Evolutionary conservation across 208 protist genomes (phyloP), one percentile per base, ranked within the genome.

Genomic region (Wallacemonas sp.): DNA sequence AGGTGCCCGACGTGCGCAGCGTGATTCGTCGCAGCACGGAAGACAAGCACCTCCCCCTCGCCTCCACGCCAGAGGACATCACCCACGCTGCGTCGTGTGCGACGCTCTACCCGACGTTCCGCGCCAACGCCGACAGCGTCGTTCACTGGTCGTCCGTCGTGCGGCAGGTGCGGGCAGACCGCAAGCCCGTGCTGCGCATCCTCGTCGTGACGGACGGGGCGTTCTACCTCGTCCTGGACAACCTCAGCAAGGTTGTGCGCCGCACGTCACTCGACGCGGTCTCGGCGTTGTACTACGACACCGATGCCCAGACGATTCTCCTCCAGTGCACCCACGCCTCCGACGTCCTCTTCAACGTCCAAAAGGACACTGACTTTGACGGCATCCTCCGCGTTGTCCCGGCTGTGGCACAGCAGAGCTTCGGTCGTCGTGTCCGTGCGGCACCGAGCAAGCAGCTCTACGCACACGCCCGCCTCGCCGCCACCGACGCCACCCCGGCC

Each of bases 111-210:
- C 70, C 72, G 6, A 72, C 61, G 21, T 81, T 87, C 49, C 69
- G 74, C 19, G 57, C 47, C 32, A 64, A 87, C 66, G 81, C 68
- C 3, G 81, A 87, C 33, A 74, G 68, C 33, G 43, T 72, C 38
- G 77, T 87, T 19, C 73, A 70, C 67, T 87, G 76, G 76, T 87
- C 81, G 6, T 87, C 76, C 26, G 77, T 83, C 56, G 70, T 83
- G 55, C 72, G 60, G 9, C 68, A 68, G 54, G 57, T 76, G 8
- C 48, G 58, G 29, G 74, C 61, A 30, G 74, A 81, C 49, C 63
- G 66, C 67, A 63, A 66, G 21, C 58, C 72, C n/a, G 65, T 61
- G 14, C 62, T 83, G 4, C 65, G 66, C 41, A 65, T 72, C 29
- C 24, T 88, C 52, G 75, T 80, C 5, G 68, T 89, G n/a, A 84